Evolutionary conservation across 345 rosid species (phyloP), one percentile per base, ranked within the genome.

Genomic region (Mangifera indica): DNA sequence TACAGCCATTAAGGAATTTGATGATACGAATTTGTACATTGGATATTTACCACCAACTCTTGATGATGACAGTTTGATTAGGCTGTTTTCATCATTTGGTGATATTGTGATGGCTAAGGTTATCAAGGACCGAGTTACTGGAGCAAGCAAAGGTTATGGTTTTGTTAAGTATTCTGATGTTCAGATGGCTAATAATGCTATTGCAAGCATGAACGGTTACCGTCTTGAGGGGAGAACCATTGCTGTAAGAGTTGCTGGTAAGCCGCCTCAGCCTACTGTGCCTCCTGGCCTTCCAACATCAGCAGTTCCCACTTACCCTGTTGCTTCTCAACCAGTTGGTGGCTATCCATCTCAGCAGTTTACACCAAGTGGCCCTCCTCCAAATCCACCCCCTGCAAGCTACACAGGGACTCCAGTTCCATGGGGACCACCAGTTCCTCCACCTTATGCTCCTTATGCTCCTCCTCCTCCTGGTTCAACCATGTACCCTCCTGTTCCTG

Each of bases 51-150:
- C 98, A 21, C 88, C 92, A 22, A 87, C 83, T 69, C 87, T 96
- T 17, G 98, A 96, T 40, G 99, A 96, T 49, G 87, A 96, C 74
- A 88, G 93, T 58, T 84, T 96, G 87, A 93, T 96, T 73, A 79
- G 81, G 55, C 76, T 96, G 76, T 96, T 96, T 72, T 82, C 97
- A 7, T 57, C 97, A 53, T 96, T 88, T 78, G 99, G 99, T 48
- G 90, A 96, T 55, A 96, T 96, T 77, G 97, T 86, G 74, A 93
- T 85, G 98, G 98, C 98, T 67, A 96, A 96, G 85, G 99, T 96
- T 61, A 88, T 96, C 63, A 96, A 91, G 85, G 99, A 96, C 71
- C 84, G 86, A 63, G 70, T 76, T 66, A 85, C 96, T 61, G 97
- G 92, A 61, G 51, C 86, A 74, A 96, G 97, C 83, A 86, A 87